These are phyloP conservation scores for Thuja plicata DNA, from an alignment of 83 land plant genomes.

Conservation along the genomic window DNA sequence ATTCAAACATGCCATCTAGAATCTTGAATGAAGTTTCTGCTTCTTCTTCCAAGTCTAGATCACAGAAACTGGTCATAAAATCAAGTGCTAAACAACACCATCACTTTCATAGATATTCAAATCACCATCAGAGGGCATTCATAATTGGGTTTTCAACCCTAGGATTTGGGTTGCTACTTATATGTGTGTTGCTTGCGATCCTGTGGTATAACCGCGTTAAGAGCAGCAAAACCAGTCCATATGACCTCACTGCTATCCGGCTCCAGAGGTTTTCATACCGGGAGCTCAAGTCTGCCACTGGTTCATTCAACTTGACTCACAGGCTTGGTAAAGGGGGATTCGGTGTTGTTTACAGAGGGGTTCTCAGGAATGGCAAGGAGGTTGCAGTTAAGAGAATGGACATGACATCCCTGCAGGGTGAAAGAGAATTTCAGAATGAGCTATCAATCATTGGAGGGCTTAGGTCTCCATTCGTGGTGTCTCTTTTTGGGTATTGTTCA, in stretches of 20 bases:
- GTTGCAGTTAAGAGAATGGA: conserved; percentile 81
- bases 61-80: not conserved
- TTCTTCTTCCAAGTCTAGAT: not conserved
- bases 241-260: conserved; percentile 20
- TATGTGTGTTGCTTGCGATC: not conserved
- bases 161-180: not conserved
- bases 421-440: conserved; percentile 87
- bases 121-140: not conserved
- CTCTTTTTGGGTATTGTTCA: conserved; percentile 77
- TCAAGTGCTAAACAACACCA: not conserved
- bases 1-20: conserved; percentile 2
- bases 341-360: conserved; percentile 71
- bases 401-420: conserved; percentile 49
- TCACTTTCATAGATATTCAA: not conserved
- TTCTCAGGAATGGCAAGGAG: conserved; percentile 65
- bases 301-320: conserved; percentile 39
- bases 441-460: conserved; percentile 69
- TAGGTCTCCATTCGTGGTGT: conserved; percentile 69
- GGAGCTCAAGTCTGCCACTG: conserved; percentile 54
- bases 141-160: conserved; percentile 11
- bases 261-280: conserved; percentile 39
- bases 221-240: conserved; percentile 14
- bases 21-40: not conserved
- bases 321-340: conserved; percentile 86
- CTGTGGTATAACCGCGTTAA: conserved; percentile 9